Evolutionary conservation across 2,329 filamentous ascomycete genomes (phyloP), one percentile per base, ranked within the genome.

Genomic region (Aureobasidium sp.): DNA sequence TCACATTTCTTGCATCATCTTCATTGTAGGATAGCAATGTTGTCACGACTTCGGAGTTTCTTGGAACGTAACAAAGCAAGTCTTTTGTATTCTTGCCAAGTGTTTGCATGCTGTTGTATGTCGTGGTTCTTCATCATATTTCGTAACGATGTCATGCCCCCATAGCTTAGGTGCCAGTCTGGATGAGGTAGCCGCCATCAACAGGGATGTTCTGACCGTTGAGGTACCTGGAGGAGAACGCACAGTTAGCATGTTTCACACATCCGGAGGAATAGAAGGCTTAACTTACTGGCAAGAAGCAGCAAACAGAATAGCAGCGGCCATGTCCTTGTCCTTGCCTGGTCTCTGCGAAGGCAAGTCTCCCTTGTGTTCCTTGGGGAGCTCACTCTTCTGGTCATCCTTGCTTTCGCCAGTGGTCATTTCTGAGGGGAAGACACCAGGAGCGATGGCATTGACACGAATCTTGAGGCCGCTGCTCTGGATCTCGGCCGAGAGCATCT

Each of bases 311-410:
- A 58, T 25, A 58, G 42, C n/a, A 39, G 29, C 17, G 31, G 55
- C 55, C 78, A 86, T 86, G 68, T 86, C 83, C 39, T 79, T 71
- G 66, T 86, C 84, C 31, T 82, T 79, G 0, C 84, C 84, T 0
- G 82, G 82, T 49, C 81, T 69, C 64, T 74, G 73, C 7, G 80
- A 77, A 15, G 81, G 80, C 55, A 82, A 72, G 51, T 78, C 79
- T 56, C 73, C 76, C 69, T 58, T 58, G 79, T 81, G 67, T 59
- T 81, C 64, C 25, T 64, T 63, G 7, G 77, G 76, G 64, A 84
- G 75, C 63, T 79, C 71, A 41, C 76, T 81, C 73, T 81, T 82
- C 71, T 83, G 78, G 62, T 78, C 77, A n/a, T 78, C 74, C 29
- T 79, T 77, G 45, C 75, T 76, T 41, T 76, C 69, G 5, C 78